Conservation (phyloP, 768 basidiomycete species). For the Pholiota molesta region DNA sequence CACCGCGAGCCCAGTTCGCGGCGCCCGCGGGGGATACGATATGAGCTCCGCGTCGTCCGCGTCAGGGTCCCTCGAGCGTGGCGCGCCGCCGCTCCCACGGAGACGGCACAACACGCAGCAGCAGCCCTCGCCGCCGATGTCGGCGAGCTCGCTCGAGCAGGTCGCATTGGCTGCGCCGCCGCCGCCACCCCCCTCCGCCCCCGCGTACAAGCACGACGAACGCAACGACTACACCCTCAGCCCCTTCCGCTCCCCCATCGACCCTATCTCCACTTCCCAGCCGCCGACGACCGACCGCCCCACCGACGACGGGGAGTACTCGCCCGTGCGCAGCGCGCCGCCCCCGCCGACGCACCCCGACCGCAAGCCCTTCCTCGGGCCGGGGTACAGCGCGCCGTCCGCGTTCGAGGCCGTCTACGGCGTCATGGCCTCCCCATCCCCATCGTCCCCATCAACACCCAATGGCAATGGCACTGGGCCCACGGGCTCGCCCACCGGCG, state of each 20-base stretch:
- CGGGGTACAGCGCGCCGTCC: background rate
- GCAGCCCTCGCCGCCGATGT: slow-evolving; percentile 41
- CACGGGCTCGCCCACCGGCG: slow-evolving; percentile 29
- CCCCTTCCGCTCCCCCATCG: background rate
- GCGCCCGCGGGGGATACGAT: background rate
- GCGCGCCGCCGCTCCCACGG: slow-evolving; percentile 35
- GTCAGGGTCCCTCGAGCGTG: background rate
- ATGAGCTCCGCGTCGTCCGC: slow-evolving; percentile 3
- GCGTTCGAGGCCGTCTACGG: slow-evolving; percentile 28
- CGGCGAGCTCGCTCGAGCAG: slow-evolving; percentile 48
- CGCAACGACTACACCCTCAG: background rate
- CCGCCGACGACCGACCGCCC: background rate
- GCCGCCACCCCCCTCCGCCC: background rate
- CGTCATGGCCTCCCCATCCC: slow-evolving; percentile 5
- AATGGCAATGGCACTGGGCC: background rate
- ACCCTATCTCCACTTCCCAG: background rate
- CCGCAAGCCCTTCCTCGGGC: slow-evolving; percentile 35
- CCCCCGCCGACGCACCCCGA: slow-evolving; percentile 59
- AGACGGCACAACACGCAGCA: slow-evolving; percentile 23
- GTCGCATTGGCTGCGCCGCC: slow-evolving; percentile 41
- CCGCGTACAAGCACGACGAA: background rate
- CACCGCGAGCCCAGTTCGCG: background rate
- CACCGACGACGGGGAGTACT: background rate
- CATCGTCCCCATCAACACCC: background rate
- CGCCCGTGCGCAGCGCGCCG: slow-evolving; percentile 20